Percentiles rank a stretch among this genome's conserved stretches.
phyloP scores from a whole-genome alignment of 2,329 filamentous ascomycete genomes.

The Pyrenophora teres region DNA sequence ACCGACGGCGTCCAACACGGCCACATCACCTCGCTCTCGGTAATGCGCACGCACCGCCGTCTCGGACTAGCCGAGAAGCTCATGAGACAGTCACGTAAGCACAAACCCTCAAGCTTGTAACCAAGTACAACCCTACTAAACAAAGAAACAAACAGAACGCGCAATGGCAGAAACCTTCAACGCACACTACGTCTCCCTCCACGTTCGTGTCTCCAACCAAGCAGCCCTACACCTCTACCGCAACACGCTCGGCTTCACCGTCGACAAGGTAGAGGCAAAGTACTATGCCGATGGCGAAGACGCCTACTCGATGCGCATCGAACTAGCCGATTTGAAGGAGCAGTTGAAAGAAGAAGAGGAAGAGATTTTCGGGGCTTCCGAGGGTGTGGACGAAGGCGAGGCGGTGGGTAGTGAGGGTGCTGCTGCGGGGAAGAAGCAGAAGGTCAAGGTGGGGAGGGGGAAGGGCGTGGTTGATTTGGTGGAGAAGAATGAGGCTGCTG shows the following conservation, averaged over 20 bases:
- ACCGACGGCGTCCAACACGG: conserved; percentile 88
- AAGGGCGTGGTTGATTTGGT: conserved; percentile 81
- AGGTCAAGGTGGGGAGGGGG: conserved; percentile 78
- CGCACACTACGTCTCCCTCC: conserved; percentile 90
- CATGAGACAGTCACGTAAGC: conserved; percentile 80
- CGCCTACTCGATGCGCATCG: conserved; percentile 90
- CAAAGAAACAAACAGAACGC: conserved; percentile 55
- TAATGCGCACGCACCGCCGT: conserved; percentile 93
- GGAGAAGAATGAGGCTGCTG: conserved; percentile 65
- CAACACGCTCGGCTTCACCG: conserved; percentile 54
- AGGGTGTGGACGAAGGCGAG: conserved; percentile 41
- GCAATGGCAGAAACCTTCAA: conserved; percentile 96
- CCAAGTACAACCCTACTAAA: no score
- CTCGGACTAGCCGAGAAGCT: conserved; percentile 95
- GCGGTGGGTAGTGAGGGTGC: conserved; percentile 44
- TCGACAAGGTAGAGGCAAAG: conserved; percentile 68
- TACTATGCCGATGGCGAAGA: conserved; percentile 99
- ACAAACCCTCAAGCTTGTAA: no score
- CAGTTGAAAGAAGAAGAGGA: conserved; percentile 54
- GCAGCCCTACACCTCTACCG: conserved; percentile 92
- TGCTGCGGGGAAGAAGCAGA: conserved; percentile 56
- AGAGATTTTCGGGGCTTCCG: conserved; percentile 35
- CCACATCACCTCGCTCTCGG: conserved; percentile 92
- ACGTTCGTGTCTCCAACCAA: conserved; percentile 91
- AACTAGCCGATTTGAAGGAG: conserved; percentile 66